Evolutionary conservation across 2,329 filamentous ascomycete genomes (phyloP).

Genomic region (Incumbomyces lentus): DNA sequence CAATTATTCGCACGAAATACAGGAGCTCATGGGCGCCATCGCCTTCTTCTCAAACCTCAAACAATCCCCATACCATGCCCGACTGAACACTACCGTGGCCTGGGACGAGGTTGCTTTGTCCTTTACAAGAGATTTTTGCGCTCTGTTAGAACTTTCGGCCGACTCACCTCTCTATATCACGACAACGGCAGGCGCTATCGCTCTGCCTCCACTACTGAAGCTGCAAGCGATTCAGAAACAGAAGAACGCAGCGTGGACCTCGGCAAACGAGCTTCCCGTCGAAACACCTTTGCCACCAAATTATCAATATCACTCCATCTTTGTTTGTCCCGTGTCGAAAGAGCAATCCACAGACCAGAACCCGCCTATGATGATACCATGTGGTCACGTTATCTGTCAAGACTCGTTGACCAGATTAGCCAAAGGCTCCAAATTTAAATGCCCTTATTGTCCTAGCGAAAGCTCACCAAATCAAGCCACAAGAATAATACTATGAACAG

Average conservation of each 20-base stretch:
- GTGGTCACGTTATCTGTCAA: constrained; percentile 83
- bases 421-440: constrained; percentile 78
- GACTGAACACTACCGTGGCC: constrained; percentile 64
- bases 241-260: constrained; percentile 91
- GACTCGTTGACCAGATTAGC: constrained; percentile 71
- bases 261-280: constrained; percentile 75
- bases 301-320: constrained; percentile 83
- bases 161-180: constrained; percentile 90
- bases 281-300: constrained; percentile 55
- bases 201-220: constrained; percentile 79
- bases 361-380: constrained; percentile 93
- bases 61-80: constrained; percentile 64
- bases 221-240: constrained; percentile 77
- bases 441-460: constrained; percentile 87
- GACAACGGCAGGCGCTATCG: constrained; percentile 83
- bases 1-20: constrained; percentile 68
- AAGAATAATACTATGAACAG: constrained; percentile 55
- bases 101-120: constrained; percentile 78
- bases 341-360: constrained; percentile 90
- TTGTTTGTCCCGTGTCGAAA: constrained; percentile 94
- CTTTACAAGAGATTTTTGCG: constrained; percentile 92
- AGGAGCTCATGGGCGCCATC: constrained; percentile 71
- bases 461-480: constrained; percentile 65
- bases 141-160: constrained; percentile 74
- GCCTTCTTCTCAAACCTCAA: constrained; percentile 65